phyloP scores from a whole-genome alignment of 2,329 filamentous ascomycete genomes.

The Phoma sp. region DNA sequence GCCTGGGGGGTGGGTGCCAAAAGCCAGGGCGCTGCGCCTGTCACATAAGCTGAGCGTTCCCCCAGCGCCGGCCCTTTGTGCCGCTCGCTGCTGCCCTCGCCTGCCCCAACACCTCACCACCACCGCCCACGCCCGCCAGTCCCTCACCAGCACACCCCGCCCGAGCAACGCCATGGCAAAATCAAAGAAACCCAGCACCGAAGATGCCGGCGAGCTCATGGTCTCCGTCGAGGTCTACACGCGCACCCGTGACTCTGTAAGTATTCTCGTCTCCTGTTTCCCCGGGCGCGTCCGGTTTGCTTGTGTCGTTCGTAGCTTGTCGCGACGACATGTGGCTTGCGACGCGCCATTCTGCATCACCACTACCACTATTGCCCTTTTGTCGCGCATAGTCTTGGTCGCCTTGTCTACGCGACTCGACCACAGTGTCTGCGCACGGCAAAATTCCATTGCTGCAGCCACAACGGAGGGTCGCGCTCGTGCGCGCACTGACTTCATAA shows the following conservation, averaged over 20 bases:
- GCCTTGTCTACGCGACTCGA: constrained; percentile 36
- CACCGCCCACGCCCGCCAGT: constrained; percentile 14
- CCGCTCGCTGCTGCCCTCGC: constrained; percentile 8
- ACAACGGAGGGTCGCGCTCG: constrained; percentile 2
- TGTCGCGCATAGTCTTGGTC: constrained; percentile 21
- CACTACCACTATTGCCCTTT: constrained; percentile 1
- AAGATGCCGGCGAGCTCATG: constrained; percentile 46
- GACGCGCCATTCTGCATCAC: constrained; percentile 10
- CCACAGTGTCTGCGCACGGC: constrained; percentile 12
- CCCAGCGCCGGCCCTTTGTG: constrained; percentile 5
- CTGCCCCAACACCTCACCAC: constrained; percentile 15
- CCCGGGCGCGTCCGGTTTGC: constrained; percentile 6
- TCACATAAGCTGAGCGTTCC: constrained; percentile 15
- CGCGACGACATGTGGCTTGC: constrained; percentile 1
- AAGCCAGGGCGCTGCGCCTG: constrained; percentile 11
- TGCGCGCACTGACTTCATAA: neutral
- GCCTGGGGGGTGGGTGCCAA: constrained; percentile 2
- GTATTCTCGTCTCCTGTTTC: constrained; percentile 47
- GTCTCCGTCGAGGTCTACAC: constrained; percentile 79
- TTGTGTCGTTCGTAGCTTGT: constrained; percentile 4
- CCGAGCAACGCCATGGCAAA: constrained; percentile 32
- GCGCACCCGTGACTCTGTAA: constrained; percentile 81
- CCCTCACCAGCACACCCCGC: constrained; percentile 4
- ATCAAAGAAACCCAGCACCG: constrained; percentile 41
- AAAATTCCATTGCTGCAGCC: constrained; percentile 15